Percentiles rank a stretch among this genome's conserved stretches.
phyloP scores from a whole-genome alignment of 441 rosid genomes.

The Aquilaria agallochum region DNA sequence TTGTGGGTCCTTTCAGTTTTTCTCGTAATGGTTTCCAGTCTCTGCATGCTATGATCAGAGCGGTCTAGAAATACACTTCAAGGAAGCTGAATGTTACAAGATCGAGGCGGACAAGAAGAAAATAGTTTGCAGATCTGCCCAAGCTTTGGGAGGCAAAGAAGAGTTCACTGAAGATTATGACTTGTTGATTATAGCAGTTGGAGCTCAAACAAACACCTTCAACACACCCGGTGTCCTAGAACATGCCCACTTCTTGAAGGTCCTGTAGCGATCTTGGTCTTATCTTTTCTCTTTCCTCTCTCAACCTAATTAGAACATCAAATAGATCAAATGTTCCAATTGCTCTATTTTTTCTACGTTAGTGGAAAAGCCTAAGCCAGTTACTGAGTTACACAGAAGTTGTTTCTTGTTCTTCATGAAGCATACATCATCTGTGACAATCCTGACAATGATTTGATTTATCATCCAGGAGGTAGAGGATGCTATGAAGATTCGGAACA shows the following conservation, averaged over 20 bases:
- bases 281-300: too few relatives aligned
- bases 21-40: neutral
- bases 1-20: neutral
- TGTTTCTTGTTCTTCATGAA: too few relatives aligned
- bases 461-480: constrained; percentile 44
- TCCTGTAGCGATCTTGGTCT: neutral
- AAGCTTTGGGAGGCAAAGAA: constrained; percentile 27
- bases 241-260: constrained; percentile 54
- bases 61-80: constrained; percentile 32
- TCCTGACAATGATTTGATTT: neutral
- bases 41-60: constrained; percentile 22
- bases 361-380: too few relatives aligned
- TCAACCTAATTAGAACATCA: too few relatives aligned
- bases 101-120: constrained; percentile 42
- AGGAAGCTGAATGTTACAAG: constrained; percentile 53
- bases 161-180: constrained; percentile 59
- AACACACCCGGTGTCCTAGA: constrained; percentile 66
- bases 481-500: constrained; percentile 47
- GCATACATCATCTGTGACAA: too few relatives aligned
- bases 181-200: constrained; percentile 50
- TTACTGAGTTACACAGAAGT: too few relatives aligned
- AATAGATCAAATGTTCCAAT: too few relatives aligned
- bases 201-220: constrained; percentile 58
- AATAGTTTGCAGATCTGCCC: constrained; percentile 38
- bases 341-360: too few relatives aligned